These are phyloP conservation scores for Aspergillus sojae DNA, from an alignment of 2,329 filamentous ascomycete species.

Conservation along the genomic window DNA sequence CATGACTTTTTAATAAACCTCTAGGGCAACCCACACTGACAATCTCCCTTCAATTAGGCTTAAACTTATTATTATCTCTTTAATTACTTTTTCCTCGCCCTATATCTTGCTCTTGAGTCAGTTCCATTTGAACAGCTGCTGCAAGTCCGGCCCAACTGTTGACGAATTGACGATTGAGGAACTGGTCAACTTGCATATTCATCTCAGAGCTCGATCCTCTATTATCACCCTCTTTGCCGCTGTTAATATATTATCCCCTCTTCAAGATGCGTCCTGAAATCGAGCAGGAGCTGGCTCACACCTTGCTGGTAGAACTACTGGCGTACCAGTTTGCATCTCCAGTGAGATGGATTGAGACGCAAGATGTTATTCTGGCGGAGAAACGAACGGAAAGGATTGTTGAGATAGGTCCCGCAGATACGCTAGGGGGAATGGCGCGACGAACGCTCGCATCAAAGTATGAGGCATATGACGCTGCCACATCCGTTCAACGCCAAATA, in stretches of 20 bases:
- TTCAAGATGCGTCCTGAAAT: conserved; percentile 91
- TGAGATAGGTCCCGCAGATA: conserved; percentile 95
- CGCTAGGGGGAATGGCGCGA: conserved; percentile 95
- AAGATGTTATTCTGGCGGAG: conserved; percentile 98
- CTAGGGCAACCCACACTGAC: neutral
- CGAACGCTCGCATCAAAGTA: conserved; percentile 95
- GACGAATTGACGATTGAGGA: neutral
- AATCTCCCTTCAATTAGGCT: conserved; percentile 2
- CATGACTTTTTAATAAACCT: neutral
- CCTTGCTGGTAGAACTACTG: conserved; percentile 95
- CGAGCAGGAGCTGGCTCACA: conserved; percentile 98
- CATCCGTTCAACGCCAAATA: conserved; percentile 94
- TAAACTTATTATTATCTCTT: conserved; percentile 3
- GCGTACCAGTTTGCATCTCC: conserved; percentile 99
- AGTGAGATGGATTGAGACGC: conserved; percentile 99
- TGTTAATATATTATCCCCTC: conserved; percentile 19
- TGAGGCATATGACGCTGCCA: conserved; percentile 96
- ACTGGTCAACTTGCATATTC: neutral
- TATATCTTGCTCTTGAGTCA: neutral
- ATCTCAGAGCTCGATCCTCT: neutral
- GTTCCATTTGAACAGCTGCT: neutral
- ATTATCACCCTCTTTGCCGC: conserved; percentile 1
- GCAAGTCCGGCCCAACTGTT: neutral
- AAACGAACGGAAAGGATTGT: conserved; percentile 96
- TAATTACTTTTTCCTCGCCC: conserved; percentile 4